Conservation (phyloP, 225 moss, liverwort and hornwort genomes). For the Marchantia paleacea region DNA sequence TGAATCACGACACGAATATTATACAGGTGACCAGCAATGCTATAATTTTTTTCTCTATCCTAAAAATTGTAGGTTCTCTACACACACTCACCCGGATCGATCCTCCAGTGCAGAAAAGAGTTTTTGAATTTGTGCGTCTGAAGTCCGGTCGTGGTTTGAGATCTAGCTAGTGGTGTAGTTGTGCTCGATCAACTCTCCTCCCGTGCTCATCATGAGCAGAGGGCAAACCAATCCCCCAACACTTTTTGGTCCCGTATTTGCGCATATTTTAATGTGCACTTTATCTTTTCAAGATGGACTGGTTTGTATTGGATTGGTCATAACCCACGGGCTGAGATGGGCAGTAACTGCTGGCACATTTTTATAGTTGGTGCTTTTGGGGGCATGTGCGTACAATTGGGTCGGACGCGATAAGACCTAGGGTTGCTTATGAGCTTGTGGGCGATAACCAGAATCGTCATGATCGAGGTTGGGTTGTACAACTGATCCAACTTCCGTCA, state of each 20-base stretch:
- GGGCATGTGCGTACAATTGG: background rate
- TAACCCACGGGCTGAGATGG: background rate
- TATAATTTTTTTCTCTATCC: background rate
- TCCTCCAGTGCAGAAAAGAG: background rate
- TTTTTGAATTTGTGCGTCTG: background rate
- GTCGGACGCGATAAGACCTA: background rate
- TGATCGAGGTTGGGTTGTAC: background rate
- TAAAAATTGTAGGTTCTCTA: background rate
- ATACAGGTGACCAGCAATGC: background rate
- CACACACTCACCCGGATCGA: background rate
- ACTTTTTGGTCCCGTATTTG: background rate
- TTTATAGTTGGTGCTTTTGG: background rate
- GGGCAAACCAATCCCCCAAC: background rate
- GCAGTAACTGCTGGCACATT: too few relatives aligned
- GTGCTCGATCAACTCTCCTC: background rate
- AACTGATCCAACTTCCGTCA: background rate
- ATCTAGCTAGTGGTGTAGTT: background rate
- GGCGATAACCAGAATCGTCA: background rate
- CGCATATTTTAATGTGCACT: background rate
- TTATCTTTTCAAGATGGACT: background rate
- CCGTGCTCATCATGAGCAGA: background rate
- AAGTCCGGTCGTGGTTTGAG: background rate
- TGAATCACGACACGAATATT: background rate
- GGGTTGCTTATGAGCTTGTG: background rate
- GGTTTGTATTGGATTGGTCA: background rate